Evolutionary conservation across 106 monocot genomes (phyloP), one percentile per base, ranked within the genome.

Genomic region (Triglochin maritima): DNA sequence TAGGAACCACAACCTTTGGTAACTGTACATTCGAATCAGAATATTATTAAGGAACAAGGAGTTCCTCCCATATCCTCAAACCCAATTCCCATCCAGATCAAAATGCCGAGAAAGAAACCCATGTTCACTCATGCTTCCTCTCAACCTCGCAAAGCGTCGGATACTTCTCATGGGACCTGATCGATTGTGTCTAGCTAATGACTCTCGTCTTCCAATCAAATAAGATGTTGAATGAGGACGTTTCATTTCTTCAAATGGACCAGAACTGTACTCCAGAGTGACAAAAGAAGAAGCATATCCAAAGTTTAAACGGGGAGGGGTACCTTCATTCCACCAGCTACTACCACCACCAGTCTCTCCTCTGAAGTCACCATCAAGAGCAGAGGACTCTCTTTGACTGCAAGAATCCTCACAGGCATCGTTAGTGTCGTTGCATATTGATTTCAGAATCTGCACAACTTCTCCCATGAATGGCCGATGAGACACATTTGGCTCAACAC

Each of bases 391-490:
- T 70, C 81, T 81, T 47, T 70, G 76, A 45, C 87, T 87, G 62
- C 68, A 68, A 42, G 69, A 75, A 68, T 84, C 78, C 16, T 79
- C 83, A 13, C 75, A 80, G 9, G 75, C 60, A 62, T 79, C 81
- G 44, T 81, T 84, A 44, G 55, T 59, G 61, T 81, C 90, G 50
- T 86, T 86, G 72, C 79, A 86, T 49, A 94, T 78, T 42, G 88
- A 74, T 57, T 94, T 89, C 62, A 94, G 72, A 13, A 89, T 89
- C 65, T 94, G 94, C 5, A 89, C 89, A 6, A 94, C 94, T 77
- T 94, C 94, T 17, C 94, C 94, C 94, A 94, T 94, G 86, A 94
- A 94, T 12, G 93, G 93, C 29, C 93, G 74, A 46, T 86, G 84
- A 10, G 86, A 80, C 50, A 83, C 81, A 29, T 94, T 89, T 0